Evolutionary conservation across 2,329 filamentous ascomycete species (phyloP).

Genomic region (Apiospora sp.): DNA sequence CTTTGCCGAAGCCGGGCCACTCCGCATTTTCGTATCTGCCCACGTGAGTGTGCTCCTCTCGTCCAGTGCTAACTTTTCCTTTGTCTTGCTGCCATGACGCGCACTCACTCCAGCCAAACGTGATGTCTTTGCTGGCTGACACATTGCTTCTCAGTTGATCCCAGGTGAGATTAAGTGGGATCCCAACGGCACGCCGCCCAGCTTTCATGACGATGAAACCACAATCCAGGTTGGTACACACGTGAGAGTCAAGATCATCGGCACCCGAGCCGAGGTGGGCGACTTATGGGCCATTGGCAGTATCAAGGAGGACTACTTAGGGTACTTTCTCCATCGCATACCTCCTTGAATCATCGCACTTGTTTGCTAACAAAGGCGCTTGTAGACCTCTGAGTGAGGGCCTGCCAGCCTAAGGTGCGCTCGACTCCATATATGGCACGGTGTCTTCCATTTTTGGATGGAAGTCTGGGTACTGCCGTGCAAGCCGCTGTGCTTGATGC

Average conservation of each 20-base stretch:
- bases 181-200: constrained; percentile 93
- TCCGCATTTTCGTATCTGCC: constrained; percentile 81
- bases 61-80: not conserved
- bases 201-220: constrained; percentile 95
- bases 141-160: constrained; percentile 70
- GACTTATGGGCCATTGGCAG: constrained; percentile 97
- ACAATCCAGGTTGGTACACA: constrained; percentile 95
- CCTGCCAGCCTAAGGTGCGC: not conserved
- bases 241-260: constrained; percentile 92
- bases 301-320: constrained; percentile 85
- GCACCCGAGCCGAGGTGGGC: constrained; percentile 90
- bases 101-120: not conserved
- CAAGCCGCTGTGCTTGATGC: not conserved
- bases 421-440: not conserved
- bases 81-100: not conserved
- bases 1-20: constrained; percentile 82
- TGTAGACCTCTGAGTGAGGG: constrained; percentile 23
- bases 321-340: constrained; percentile 53
- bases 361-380: constrained; percentile 27
- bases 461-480: not conserved
- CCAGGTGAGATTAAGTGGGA: constrained; percentile 93
- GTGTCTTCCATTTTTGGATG: not conserved
- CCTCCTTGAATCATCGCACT: not conserved
- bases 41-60: constrained; percentile 63
- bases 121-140: constrained; percentile 9